Base-by-base conservation (phyloP, 164 flowering plant genomes). In the Piper betle region DNA sequence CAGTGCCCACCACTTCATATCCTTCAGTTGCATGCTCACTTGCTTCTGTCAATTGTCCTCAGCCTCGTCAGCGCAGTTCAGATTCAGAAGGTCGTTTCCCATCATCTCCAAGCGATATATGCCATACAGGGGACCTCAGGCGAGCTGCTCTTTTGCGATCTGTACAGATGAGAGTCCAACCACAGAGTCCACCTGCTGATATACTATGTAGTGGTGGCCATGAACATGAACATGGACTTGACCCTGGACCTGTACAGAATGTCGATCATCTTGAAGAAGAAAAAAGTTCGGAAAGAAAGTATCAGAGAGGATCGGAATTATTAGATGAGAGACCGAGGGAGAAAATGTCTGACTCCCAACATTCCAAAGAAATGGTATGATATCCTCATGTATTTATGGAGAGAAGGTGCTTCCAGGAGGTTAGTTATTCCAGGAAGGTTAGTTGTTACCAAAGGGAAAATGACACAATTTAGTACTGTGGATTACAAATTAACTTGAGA, bases 61-160 rank as follows among this genome's bases (percentile, higher is more conserved):
- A 82, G 62, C 71, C 87, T 12, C 90, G 92, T 9, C 92, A 81
- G 61, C 80, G 96, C 16, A 79, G 84, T 57, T 79, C 94, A 33
- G 99, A 93, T 64, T 76, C 87, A n/a, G 99, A 90, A 60, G 84
- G 95, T 9, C 77, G 95, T 39, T 80, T 93, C 68, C 97, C 97
- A 38, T 88, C 97, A 33, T 93, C 99, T n/a, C 97, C 97, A 20
- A 91, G 96, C 64, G 99, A 93, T 66, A 82, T 93, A 66, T 90
- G 96, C 71, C 99, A 91, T 80, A 84, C 97, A n/a, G 89, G 89
- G 62, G 97, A 88, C 71, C 69, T 93, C 63, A 80, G 99, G 68
- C 81, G 89, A 68, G 88, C 99, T 57, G 99, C 97, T 15, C 84
- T 93, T 33, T 62, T 93, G 72, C 76, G 97, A 20, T 91, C 97